A percentile compares a stretch with the other conserved stretches of the same genome.
Conservation (phyloP, 495 filamentous ascomycete species). For the Daldinia vernicosa region DNA sequence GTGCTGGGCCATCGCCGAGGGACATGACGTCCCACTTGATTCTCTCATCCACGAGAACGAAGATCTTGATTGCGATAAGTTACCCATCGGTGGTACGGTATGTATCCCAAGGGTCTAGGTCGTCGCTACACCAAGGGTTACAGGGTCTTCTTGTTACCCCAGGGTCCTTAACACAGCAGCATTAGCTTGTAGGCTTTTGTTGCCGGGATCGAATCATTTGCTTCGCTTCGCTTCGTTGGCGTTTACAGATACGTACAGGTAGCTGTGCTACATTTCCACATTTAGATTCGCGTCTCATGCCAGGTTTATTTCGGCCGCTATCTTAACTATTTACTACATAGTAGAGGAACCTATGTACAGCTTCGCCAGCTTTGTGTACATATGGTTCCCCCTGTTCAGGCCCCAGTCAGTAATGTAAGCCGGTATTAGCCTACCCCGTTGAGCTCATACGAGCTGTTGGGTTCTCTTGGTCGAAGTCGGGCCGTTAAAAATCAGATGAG, state of each 20-base stretch:
- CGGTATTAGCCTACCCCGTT: background rate
- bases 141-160: constrained; percentile 14
- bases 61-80: constrained; percentile 44
- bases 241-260: constrained; percentile 1
- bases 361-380: constrained; percentile 1
- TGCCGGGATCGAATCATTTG: constrained; percentile 5
- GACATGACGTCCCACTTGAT: constrained; percentile 38
- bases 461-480: background rate
- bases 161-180: constrained; percentile 14
- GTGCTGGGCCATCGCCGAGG: constrained; percentile 48
- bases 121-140: constrained; percentile 17
- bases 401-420: constrained; percentile 9
- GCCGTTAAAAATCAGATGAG: background rate
- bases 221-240: background rate
- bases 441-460: background rate
- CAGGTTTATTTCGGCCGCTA: constrained; percentile 10
- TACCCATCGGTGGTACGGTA: constrained; percentile 36
- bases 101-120: constrained; percentile 43
- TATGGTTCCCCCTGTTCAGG: background rate
- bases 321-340: constrained; percentile 7
- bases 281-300: background rate
- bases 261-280: constrained; percentile 15
- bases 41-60: constrained; percentile 39
- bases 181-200: background rate
- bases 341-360: background rate